These are phyloP conservation scores for Neonectria neomacrospora DNA, from an alignment of 2,329 filamentous ascomycete genomes.

Conservation along the genomic window DNA sequence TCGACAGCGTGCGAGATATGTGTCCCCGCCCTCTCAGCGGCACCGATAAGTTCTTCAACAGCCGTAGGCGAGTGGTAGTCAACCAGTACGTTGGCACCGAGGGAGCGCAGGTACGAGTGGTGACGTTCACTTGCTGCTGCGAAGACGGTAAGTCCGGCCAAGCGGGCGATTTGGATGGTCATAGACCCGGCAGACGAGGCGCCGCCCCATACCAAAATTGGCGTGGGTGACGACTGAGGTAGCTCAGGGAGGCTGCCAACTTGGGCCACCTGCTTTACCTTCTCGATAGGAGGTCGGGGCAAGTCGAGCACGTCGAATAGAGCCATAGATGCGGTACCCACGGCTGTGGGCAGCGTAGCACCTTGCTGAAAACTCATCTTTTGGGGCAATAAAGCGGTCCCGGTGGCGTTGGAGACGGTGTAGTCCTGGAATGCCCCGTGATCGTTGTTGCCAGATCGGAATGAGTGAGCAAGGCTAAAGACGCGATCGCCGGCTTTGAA, in stretches of 20 bases:
- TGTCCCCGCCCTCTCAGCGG: neutral
- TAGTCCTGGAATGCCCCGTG: slow-evolving; percentile 7
- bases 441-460: slow-evolving; percentile 11
- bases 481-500: slow-evolving; percentile 14
- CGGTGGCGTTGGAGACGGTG: neutral
- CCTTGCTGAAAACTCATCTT: slow-evolving; percentile 8
- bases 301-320: slow-evolving; percentile 11
- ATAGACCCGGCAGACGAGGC: slow-evolving; percentile 1
- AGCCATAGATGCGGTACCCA: slow-evolving; percentile 4
- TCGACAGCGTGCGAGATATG: slow-evolving; percentile 7
- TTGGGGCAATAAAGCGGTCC: neutral
- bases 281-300: neutral
- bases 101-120: neutral
- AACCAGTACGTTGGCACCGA: slow-evolving; percentile 9
- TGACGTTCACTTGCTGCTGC: neutral
- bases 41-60: slow-evolving; percentile 5
- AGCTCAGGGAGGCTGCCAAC: neutral
- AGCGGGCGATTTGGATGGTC: slow-evolving; percentile 4
- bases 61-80: slow-evolving; percentile 10
- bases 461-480: slow-evolving; percentile 4
- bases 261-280: neutral
- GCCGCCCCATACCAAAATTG: slow-evolving; percentile 5
- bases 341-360: slow-evolving; percentile 1
- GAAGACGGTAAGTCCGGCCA: slow-evolving; percentile 10
- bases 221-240: neutral